Base-by-base conservation (phyloP, 2,329 filamentous ascomycete genomes). In the Rachicladosporium sp. region DNA sequence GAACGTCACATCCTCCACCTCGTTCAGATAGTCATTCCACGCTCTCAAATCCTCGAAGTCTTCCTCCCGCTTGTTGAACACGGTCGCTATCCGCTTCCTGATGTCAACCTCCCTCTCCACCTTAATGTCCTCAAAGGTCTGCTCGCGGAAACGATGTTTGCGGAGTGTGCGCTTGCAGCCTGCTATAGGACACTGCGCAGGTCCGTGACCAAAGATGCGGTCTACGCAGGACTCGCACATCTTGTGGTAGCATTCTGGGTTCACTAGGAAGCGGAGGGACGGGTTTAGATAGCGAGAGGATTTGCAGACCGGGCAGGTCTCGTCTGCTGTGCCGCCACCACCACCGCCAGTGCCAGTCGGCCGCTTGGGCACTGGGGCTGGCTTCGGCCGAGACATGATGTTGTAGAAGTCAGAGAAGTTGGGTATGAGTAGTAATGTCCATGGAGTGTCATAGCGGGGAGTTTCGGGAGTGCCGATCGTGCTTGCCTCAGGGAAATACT, bases 161-260 rank as follows among this genome's bases (percentile, higher is more conserved):
- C 91, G 80, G 4, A 98, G 71, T 1, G 87, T 96, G 60, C 83
- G 80, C 58, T 78, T 76, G 65, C 91, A 98, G 31, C 82, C 83
- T 0, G 85, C 84, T 43, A 95, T 85, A 1, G 91, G 91, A 58
- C 93, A 98, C 45, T 87, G 83, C 40, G 87, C 85, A 1, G 91
- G 91, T 0, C 91, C 91, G 40, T 85, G 80, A 29, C 82, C 82
- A 71, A 96, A 98, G 53, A 96, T 84, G 41, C 89, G 82, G 62
- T 89, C 83, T 32, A 96, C 88, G 67, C 91, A 98, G 42, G 84
- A 88, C 60, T 86, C 82, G 70, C 91, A 98, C 85, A 98, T 96
- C 51, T 86, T 86, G 70, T 98, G 91, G 70, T 98, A 98, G 74
- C 91, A 98, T 70, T 93, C 87, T 6, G 89, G 86, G 61, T 96